A percentile compares a stretch with the other conserved stretches of the same genome.
Evolutionary conservation across 768 basidiomycete genomes (phyloP).

Genomic region (Terana coerulea): DNA sequence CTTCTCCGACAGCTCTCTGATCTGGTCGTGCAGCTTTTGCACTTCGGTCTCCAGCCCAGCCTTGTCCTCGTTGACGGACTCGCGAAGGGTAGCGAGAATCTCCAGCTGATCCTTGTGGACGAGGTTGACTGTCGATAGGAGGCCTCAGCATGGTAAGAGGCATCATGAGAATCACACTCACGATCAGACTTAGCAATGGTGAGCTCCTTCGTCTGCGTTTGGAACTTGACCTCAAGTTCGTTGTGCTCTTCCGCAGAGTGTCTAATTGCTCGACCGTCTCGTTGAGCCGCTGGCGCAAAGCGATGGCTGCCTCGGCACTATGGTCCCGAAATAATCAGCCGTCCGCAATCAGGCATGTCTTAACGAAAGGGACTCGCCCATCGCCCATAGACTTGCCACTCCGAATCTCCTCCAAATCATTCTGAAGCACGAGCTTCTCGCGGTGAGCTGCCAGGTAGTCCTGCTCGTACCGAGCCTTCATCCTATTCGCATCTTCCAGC

Average conservation of each 20-base stretch:
- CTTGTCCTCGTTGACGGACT: constrained; percentile 89
- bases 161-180: constrained; percentile 34
- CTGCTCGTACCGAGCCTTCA: constrained; percentile 84
- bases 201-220: constrained; percentile 61
- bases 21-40: constrained; percentile 56
- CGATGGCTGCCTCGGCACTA: constrained; percentile 84
- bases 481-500: constrained; percentile 84
- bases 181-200: constrained; percentile 84
- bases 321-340: background rate
- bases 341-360: background rate
- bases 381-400: constrained; percentile 82
- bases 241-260: constrained; percentile 56
- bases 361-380: constrained; percentile 63
- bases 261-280: constrained; percentile 86
- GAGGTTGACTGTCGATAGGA: constrained; percentile 64
- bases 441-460: constrained; percentile 86
- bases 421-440: constrained; percentile 75
- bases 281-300: constrained; percentile 81
- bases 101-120: constrained; percentile 94
- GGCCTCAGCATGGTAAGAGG: constrained; percentile 6
- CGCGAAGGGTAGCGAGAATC: constrained; percentile 79
- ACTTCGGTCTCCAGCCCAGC: constrained; percentile 67
- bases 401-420: constrained; percentile 84
- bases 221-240: constrained; percentile 67
- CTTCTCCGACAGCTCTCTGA: constrained; percentile 75